These are phyloP conservation scores for Durotheca rogersii DNA, from an alignment of 495 filamentous ascomycete genomes.

Conservation along the genomic window DNA sequence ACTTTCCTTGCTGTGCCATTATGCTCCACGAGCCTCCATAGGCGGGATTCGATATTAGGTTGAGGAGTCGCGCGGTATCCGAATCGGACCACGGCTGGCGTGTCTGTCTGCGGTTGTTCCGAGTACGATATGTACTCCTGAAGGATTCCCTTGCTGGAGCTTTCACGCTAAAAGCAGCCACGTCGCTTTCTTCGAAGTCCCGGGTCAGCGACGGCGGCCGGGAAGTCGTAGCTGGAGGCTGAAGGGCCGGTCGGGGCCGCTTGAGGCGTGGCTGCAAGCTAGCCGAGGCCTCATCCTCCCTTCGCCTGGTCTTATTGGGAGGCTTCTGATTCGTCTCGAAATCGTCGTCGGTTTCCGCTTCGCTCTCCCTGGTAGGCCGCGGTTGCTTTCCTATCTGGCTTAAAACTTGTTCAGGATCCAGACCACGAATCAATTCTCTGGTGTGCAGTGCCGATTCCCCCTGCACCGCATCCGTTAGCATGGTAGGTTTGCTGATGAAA, in stretches of 20 bases:
- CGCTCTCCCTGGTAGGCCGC: not conserved
- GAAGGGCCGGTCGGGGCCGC: slow-evolving; percentile 5
- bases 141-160: too few species aligned
- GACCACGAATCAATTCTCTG: slow-evolving; percentile 24
- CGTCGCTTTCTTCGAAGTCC: too few species aligned
- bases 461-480: slow-evolving; percentile 29
- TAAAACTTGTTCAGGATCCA: slow-evolving; percentile 22
- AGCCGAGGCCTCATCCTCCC: not conserved
- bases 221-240: not conserved
- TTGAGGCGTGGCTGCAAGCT: slow-evolving; percentile 1
- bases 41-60: slow-evolving; percentile 48
- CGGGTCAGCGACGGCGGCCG: not conserved
- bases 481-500: slow-evolving; percentile 23
- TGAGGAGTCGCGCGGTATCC: slow-evolving; percentile 50
- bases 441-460: slow-evolving; percentile 11
- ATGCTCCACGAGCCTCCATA: slow-evolving; percentile 54
- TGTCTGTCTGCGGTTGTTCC: slow-evolving; percentile 35
- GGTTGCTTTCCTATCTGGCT: slow-evolving; percentile 10
- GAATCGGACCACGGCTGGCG: slow-evolving; percentile 48
- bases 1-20: slow-evolving; percentile 47
- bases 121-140: too few species aligned
- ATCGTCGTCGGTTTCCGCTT: slow-evolving; percentile 21
- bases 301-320: slow-evolving; percentile 11
- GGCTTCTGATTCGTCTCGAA: slow-evolving; percentile 35
- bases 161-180: too few species aligned